phyloP scores from a whole-genome alignment of 495 filamentous ascomycete species.

The Penicillium maclennaniae region DNA sequence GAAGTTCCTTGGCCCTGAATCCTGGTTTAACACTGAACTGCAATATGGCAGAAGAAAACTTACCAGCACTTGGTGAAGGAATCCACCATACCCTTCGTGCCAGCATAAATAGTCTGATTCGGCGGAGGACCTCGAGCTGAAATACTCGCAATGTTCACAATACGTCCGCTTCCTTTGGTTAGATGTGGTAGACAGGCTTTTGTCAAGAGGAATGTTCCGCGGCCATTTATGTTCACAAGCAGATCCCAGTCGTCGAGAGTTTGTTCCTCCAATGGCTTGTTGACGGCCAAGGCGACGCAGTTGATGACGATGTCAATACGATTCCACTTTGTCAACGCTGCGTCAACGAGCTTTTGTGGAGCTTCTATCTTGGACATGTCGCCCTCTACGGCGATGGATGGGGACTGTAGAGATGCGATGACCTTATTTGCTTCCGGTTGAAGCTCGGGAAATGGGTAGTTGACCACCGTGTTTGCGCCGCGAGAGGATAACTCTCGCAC shows the following conservation, averaged over 20 bases:
- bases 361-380: constrained; percentile 16
- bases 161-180: constrained; percentile 20
- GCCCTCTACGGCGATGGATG: constrained; percentile 15
- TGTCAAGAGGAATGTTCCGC: constrained; percentile 36
- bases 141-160: constrained; percentile 26
- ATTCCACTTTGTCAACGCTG: constrained; percentile 16
- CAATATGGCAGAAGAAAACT: neutral
- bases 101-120: constrained; percentile 28
- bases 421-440: constrained; percentile 15
- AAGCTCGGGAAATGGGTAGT: constrained; percentile 24
- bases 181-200: constrained; percentile 30
- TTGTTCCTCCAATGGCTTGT: constrained; percentile 34
- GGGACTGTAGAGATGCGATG: constrained; percentile 7
- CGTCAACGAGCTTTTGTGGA: constrained; percentile 17
- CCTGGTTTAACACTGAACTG: neutral
- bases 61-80: constrained; percentile 38
- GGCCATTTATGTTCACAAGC: constrained; percentile 35
- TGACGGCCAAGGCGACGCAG: constrained; percentile 36
- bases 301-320: constrained; percentile 36
- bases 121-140: constrained; percentile 20
- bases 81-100: constrained; percentile 29
- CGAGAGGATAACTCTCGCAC: constrained; percentile 37
- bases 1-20: constrained; percentile 29
- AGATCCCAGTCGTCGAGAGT: constrained; percentile 36
- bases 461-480: constrained; percentile 40